These are phyloP conservation scores for Acer saccharum DNA, from an alignment of 345 rosid species.

Conservation along the genomic window DNA sequence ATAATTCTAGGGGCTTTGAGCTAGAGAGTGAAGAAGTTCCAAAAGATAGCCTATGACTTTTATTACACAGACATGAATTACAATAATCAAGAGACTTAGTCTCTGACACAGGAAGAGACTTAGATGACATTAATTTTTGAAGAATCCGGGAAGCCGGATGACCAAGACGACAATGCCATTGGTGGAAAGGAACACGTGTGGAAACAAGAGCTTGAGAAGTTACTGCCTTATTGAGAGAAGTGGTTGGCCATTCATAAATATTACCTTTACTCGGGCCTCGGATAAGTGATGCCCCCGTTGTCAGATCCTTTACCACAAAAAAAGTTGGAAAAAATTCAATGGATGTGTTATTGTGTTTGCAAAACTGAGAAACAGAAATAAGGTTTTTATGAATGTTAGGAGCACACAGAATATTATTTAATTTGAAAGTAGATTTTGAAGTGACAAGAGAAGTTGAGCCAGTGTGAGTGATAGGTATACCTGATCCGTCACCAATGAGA, in stretches of 20 bases:
- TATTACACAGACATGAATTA: not conserved
- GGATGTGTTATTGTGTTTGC: too few species aligned
- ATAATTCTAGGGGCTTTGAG: not conserved
- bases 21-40: not conserved
- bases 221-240: not conserved
- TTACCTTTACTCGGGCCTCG: not conserved
- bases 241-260: not conserved
- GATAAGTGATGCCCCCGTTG: not conserved
- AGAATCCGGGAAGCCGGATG: not conserved
- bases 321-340: not conserved
- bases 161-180: not conserved
- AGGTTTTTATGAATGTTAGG: too few species aligned
- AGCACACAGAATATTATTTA: not conserved
- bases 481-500: not conserved
- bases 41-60: not conserved
- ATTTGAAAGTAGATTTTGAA: not conserved
- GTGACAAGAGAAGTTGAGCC: not conserved
- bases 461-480: slow-evolving; percentile 7
- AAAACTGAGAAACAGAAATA: too few species aligned
- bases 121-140: not conserved
- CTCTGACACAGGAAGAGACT: not conserved
- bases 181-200: not conserved
- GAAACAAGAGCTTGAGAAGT: not conserved
- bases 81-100: not conserved
- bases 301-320: slow-evolving; percentile 10